Conservation (phyloP, 345 rosid genomes). For the Eucalyptus pauciflora region DNA sequence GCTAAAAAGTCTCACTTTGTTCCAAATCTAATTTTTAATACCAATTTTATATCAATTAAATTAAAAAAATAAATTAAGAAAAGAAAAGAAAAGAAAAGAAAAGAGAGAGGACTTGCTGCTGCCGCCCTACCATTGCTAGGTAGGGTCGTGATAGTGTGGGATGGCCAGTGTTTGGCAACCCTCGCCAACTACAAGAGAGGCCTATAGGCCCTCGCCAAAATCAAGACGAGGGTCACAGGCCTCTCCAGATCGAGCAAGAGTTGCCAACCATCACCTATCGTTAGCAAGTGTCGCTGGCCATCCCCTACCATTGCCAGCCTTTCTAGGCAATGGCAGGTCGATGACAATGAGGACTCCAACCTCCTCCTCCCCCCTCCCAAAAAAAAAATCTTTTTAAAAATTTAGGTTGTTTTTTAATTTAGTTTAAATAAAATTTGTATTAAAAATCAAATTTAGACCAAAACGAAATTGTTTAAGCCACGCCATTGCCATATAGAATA, state of each 20-base stretch:
- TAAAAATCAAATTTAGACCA: neutral
- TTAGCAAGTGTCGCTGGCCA: no score
- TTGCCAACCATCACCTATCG: no score
- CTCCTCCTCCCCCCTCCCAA: no score
- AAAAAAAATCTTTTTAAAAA: no score
- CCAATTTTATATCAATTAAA: no score
- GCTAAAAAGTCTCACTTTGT: rapidly evolving
- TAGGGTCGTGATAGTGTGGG: neutral
- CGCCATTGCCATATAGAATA: rapidly evolving
- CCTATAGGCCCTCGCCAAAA: rapidly evolving
- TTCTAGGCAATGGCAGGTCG: no score
- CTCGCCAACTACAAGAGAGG: rapidly evolving
- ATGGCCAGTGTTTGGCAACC: rapidly evolving
- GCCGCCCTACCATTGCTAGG: rapidly evolving
- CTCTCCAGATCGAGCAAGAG: no score
- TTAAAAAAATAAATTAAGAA: no score
- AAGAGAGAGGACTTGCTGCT: rapidly evolving
- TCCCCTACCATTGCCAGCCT: no score
- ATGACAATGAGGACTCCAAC: no score
- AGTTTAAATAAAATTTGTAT: no score
- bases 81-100: rapidly evolving
- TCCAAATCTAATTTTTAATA: neutral
- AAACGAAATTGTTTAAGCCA: neutral
- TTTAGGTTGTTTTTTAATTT: no score
- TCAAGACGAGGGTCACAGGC: neutral